These are phyloP conservation scores for Pythium rhizo-oryzae DNA, from an alignment of 352 stramenopile genomes.

Conservation along the genomic window DNA sequence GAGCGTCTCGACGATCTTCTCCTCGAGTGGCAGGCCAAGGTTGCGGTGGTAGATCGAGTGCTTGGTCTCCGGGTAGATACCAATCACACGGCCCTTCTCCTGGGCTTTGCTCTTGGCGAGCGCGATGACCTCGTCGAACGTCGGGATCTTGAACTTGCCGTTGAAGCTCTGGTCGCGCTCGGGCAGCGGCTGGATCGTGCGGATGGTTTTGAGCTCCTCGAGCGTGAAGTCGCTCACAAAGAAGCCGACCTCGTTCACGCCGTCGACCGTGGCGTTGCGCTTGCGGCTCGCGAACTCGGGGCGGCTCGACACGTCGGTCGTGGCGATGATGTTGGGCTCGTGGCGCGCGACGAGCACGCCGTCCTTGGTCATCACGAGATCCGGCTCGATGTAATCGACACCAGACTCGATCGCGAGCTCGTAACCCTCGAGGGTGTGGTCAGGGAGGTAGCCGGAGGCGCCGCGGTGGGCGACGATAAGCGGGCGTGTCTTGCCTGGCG, in stretches of 20 bases:
- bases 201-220: slow-evolving; percentile 87
- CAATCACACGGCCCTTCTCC: slow-evolving; percentile 60
- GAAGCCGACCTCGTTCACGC: slow-evolving; percentile 63
- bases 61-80: slow-evolving; percentile 91
- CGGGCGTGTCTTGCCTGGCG: slow-evolving; percentile 41
- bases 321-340: slow-evolving; percentile 88
- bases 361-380: slow-evolving; percentile 90
- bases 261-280: slow-evolving; percentile 63
- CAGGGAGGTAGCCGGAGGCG: slow-evolving; percentile 87
- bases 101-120: slow-evolving; percentile 71
- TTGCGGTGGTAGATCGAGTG: slow-evolving; percentile 76
- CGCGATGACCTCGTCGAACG: slow-evolving; percentile 88
- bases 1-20: slow-evolving; percentile 75
- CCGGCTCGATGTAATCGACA: slow-evolving; percentile 92
- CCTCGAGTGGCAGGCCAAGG: slow-evolving; percentile 72
- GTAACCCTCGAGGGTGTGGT: slow-evolving; percentile 91
- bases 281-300: slow-evolving; percentile 72
- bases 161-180: slow-evolving; percentile 85
- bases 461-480: slow-evolving; percentile 85
- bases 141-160: slow-evolving; percentile 86
- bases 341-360: slow-evolving; percentile 84
- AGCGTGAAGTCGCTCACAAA: slow-evolving; percentile 93
- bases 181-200: slow-evolving; percentile 74
- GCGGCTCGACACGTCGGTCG: slow-evolving; percentile 82
- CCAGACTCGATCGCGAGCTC: slow-evolving; percentile 87